phyloP scores from a whole-genome alignment of 805 yeast species.

The Nakazawaea holstii region DNA sequence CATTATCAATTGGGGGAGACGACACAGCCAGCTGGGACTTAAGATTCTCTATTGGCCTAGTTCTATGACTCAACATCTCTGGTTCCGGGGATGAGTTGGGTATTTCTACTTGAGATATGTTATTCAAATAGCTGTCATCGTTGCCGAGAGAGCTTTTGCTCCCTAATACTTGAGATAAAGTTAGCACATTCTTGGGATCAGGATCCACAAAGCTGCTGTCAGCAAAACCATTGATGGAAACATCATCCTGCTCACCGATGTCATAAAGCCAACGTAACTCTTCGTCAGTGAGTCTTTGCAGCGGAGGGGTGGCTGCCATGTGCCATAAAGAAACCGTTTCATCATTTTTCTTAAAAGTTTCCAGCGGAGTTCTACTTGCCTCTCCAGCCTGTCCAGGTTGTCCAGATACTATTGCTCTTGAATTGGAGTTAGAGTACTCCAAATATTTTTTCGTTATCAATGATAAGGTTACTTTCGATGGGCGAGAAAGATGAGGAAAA shows the following conservation, averaged over 20 bases:
- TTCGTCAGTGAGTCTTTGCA: slow-evolving; percentile 12
- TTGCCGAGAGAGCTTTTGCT: background rate
- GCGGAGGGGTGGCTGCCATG: slow-evolving; percentile 14
- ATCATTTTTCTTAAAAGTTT: slow-evolving; percentile 3
- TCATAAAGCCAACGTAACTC: slow-evolving; percentile 18
- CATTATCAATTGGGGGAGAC: background rate
- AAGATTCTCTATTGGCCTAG: background rate
- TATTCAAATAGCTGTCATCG: background rate
- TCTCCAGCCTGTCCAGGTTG: slow-evolving; percentile 16
- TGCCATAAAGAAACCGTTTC: slow-evolving; percentile 15
- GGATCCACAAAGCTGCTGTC: background rate
- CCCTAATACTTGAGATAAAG: slow-evolving; percentile 19
- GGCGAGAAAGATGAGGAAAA: slow-evolving; percentile 21
- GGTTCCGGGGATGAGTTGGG: slow-evolving; percentile 5
- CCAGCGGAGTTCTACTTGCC: slow-evolving; percentile 15
- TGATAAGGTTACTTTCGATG: slow-evolving; percentile 19
- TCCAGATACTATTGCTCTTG: slow-evolving; percentile 9
- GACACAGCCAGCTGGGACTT: background rate
- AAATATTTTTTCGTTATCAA: slow-evolving; percentile 19
- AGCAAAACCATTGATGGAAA: background rate
- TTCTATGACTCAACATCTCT: background rate
- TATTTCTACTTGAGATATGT: background rate
- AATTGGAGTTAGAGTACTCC: background rate
- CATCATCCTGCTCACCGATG: slow-evolving; percentile 5
- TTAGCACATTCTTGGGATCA: slow-evolving; percentile 10